A percentile compares a stretch with the other conserved stretches of the same genome.
Conservation (phyloP, 768 basidiomycete genomes). For the Leccinum fibrillosum region DNA sequence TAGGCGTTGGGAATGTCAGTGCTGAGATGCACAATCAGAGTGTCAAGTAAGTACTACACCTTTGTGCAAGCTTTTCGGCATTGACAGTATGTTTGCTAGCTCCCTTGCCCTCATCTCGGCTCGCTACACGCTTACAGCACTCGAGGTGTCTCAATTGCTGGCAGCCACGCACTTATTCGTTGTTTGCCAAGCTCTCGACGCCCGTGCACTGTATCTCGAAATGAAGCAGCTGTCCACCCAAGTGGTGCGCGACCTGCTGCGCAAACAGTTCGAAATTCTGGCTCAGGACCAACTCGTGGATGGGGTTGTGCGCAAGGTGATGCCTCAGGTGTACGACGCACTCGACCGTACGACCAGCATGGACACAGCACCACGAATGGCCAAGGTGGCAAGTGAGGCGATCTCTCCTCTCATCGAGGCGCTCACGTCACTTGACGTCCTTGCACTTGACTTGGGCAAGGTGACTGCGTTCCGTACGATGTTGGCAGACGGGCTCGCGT, state of each 20-base stretch:
- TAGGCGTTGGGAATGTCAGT: constrained; percentile 79
- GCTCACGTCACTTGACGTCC: constrained; percentile 12
- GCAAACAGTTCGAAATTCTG: constrained; percentile 12
- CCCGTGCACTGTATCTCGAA: constrained; percentile 71
- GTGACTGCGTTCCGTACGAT: constrained; percentile 22
- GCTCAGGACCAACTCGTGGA: constrained; percentile 13
- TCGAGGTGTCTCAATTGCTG: constrained; percentile 75
- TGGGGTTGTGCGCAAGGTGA: constrained; percentile 31
- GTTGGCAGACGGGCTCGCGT: constrained; percentile 13
- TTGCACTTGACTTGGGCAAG: constrained; percentile 18
- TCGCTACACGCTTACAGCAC: constrained; percentile 71
- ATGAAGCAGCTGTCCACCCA: constrained; percentile 39
- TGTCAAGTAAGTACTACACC: constrained; percentile 60
- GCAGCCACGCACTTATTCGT: constrained; percentile 75
- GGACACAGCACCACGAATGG: constrained; percentile 70
- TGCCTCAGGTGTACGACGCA: constrained; percentile 40
- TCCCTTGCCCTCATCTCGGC: constrained; percentile 83
- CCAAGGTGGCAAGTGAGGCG: constrained; percentile 60
- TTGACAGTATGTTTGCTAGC: constrained; percentile 33
- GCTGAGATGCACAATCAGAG: constrained; percentile 94
- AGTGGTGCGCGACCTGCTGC: constrained; percentile 19
- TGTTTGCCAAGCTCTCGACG: constrained; percentile 80
- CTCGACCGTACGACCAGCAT: constrained; percentile 69
- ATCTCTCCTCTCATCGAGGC: constrained; percentile 60
- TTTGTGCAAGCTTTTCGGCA: not conserved